Percentiles rank a stretch among this genome's conserved stretches.
Evolutionary conservation across 1,284 basidiomycete species (phyloP).

Genomic region (Mycocalia duriaeana): DNA sequence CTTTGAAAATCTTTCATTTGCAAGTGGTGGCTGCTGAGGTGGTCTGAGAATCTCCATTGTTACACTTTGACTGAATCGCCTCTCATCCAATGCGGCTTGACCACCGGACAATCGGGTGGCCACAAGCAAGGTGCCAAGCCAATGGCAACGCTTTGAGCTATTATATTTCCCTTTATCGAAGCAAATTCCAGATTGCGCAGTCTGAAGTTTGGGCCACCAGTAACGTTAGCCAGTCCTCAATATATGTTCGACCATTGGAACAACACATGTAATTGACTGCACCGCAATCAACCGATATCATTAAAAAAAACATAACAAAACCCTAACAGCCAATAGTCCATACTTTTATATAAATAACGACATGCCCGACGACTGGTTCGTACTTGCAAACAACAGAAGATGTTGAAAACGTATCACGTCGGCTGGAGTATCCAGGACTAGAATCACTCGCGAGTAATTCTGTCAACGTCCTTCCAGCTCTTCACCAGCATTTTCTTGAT

Average conservation of each 20-base stretch:
- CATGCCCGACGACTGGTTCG: neutral
- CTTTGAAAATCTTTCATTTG: too few species aligned
- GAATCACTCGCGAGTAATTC: constrained; percentile 24
- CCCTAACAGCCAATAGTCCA: neutral
- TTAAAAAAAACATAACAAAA: neutral
- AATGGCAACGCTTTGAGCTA: too few species aligned
- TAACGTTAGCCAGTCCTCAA: neutral
- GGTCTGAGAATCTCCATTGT: neutral
- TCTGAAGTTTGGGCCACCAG: neutral
- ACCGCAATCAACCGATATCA: neutral
- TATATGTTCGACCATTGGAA: too few species aligned
- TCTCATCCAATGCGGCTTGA: too few species aligned
- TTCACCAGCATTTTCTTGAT: constrained; percentile 49
- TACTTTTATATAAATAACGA: neutral
- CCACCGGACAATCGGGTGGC: too few species aligned
- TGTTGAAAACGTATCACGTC: neutral
- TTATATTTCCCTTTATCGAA: neutral
- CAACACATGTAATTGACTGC: too few species aligned
- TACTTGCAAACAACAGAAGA: neutral
- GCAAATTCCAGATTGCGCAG: neutral
- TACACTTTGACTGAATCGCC: neutral
- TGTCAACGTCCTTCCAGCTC: constrained; percentile 51
- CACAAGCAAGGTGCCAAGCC: too few species aligned
- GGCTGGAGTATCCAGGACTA: neutral
- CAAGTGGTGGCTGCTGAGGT: neutral